A percentile compares a stretch with the other conserved stretches of the same genome.
Conservation (phyloP, 2,329 filamentous ascomycete genomes). For the Amauroascus niger region DNA sequence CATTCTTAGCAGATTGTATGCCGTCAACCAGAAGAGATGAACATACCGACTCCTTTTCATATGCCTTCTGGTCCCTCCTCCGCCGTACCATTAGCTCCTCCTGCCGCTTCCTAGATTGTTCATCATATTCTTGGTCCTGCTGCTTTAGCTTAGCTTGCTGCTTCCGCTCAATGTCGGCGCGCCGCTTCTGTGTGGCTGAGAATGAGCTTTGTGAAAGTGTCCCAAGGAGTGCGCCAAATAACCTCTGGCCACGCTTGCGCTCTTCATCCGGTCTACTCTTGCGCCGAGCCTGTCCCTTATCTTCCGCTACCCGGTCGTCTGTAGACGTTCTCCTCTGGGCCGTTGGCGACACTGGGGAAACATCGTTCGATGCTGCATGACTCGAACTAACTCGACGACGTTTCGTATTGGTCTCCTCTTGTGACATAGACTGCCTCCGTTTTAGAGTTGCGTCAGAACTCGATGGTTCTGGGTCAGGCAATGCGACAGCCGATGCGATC, state of each 20-base stretch:
- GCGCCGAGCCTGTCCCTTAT: constrained; percentile 14
- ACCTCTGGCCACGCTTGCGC: constrained; percentile 69
- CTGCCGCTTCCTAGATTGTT: constrained; percentile 55
- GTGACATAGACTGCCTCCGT: constrained; percentile 43
- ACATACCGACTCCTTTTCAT: constrained; percentile 68
- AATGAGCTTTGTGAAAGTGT: constrained; percentile 65
- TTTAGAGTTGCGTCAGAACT: constrained; percentile 36
- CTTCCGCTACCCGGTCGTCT: constrained; percentile 4
- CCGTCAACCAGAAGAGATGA: neutral
- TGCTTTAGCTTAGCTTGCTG: constrained; percentile 66
- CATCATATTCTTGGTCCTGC: constrained; percentile 62
- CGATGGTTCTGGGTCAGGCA: constrained; percentile 37
- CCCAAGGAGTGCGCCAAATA: constrained; percentile 74
- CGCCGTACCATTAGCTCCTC: constrained; percentile 54
- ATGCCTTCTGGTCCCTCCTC: constrained; percentile 59
- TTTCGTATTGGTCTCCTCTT: constrained; percentile 41
- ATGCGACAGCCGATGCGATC: constrained; percentile 46
- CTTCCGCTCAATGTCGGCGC: constrained; percentile 70
- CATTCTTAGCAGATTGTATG: constrained; percentile 20
- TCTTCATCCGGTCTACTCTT: constrained; percentile 54
- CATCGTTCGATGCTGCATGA: constrained; percentile 12
- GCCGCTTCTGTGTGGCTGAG: constrained; percentile 55
- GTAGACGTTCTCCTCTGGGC: constrained; percentile 16
- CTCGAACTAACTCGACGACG: constrained; percentile 42
- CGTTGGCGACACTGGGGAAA: constrained; percentile 21